Conservation (phyloP, 805 yeast genomes). For the Cyberlindnera samutprakarnensis region DNA sequence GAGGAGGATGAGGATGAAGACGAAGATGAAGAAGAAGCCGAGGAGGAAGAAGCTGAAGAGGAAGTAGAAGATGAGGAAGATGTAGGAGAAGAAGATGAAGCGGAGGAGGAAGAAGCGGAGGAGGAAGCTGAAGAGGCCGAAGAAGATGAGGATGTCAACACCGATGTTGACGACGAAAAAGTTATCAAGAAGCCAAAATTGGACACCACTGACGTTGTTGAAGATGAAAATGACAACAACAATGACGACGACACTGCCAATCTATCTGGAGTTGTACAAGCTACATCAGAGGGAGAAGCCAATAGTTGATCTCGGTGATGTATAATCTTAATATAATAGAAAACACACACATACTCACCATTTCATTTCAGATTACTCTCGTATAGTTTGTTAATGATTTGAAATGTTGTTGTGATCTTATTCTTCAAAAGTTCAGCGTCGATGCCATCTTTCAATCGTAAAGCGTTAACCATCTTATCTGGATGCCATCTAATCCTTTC, state of each 20-base stretch:
- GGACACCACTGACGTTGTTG: neutral
- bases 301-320: too few relatives aligned
- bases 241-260: slow-evolving; percentile 1
- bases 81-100: slow-evolving; percentile 24
- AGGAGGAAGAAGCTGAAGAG: slow-evolving; percentile 39
- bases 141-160: slow-evolving; percentile 13
- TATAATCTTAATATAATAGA: neutral
- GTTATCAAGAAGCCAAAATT: slow-evolving; percentile 9
- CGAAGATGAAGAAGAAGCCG: slow-evolving; percentile 39
- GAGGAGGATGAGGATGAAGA: slow-evolving; percentile 34
- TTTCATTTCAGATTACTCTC: too few relatives aligned
- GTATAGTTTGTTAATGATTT: slow-evolving; percentile 33
- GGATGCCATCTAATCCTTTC: slow-evolving; percentile 71
- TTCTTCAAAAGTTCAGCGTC: slow-evolving; percentile 10
- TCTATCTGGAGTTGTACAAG: neutral
- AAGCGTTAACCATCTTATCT: slow-evolving; percentile 42
- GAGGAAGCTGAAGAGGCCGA: slow-evolving; percentile 35
- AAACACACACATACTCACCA: too few relatives aligned
- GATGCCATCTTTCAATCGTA: slow-evolving; percentile 12
- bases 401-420: slow-evolving; percentile 34
- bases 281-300: neutral
- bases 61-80: slow-evolving; percentile 35
- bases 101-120: slow-evolving; percentile 22
- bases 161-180: slow-evolving; percentile 18
- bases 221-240: neutral